A percentile compares a stretch with the other conserved stretches of the same genome.
Evolutionary conservation across 257 asterid species (phyloP).

Genomic region (Solanum arcanum): DNA sequence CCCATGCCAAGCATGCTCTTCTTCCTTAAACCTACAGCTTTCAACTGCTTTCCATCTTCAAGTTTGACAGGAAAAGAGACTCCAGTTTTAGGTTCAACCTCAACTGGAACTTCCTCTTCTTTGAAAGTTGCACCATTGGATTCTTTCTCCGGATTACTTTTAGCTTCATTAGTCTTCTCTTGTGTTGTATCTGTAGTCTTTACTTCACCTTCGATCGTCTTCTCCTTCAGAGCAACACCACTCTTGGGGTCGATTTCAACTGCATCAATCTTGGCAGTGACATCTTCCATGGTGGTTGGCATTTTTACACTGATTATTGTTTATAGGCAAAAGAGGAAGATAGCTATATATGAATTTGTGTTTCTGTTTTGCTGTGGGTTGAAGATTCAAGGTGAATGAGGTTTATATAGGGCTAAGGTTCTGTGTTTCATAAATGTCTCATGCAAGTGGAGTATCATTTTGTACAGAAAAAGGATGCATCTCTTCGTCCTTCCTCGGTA

Average conservation of each 20-base stretch:
- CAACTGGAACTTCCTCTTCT: constrained; percentile 40
- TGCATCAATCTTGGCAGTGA: constrained; percentile 20
- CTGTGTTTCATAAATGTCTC: constrained; percentile 16
- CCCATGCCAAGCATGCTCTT: constrained; percentile 68
- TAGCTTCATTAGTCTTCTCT: constrained; percentile 18
- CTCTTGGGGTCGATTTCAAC: constrained; percentile 36
- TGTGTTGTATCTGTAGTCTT: neutral
- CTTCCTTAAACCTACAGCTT: constrained; percentile 61
- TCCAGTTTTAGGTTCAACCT: constrained; percentile 52
- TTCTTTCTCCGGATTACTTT: constrained; percentile 7
- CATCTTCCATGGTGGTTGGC: constrained; percentile 44
- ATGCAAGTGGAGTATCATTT: neutral
- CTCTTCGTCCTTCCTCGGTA: constrained; percentile 24
- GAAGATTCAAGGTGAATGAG: neutral
- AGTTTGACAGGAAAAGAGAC: constrained; percentile 48
- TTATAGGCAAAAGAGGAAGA: neutral
- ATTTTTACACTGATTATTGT: constrained; percentile 1
- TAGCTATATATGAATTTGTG: neutral
- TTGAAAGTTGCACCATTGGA: constrained; percentile 6
- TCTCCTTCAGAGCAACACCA: constrained; percentile 18
- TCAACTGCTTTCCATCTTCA: constrained; percentile 44
- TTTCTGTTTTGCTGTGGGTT: constrained; percentile 15
- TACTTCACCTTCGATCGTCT: constrained; percentile 3
- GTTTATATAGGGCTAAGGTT: constrained; percentile 20
- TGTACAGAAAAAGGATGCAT: neutral